phyloP scores from a whole-genome alignment of 23 red algal genomes.

The Cyanidiococcus yangmingshanensis region DNA sequence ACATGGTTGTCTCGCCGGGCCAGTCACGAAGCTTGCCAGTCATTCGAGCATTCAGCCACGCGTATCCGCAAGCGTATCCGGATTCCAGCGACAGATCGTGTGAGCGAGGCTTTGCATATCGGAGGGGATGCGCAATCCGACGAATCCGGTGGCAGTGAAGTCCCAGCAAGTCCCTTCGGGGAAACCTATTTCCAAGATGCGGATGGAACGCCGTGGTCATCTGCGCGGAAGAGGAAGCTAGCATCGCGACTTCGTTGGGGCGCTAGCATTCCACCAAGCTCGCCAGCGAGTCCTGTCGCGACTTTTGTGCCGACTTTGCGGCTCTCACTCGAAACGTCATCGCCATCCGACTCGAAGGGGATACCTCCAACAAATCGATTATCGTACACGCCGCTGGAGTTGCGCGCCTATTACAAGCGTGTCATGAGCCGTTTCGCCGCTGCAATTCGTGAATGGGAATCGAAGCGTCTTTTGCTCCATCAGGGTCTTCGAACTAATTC shows the following conservation, averaged over 20 bases:
- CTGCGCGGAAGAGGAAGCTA: background rate
- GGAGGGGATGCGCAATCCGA: no score
- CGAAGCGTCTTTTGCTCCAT: background rate
- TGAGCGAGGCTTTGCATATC: no score
- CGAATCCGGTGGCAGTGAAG: no score
- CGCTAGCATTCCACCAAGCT: background rate
- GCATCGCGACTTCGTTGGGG: background rate
- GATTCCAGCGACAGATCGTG: background rate
- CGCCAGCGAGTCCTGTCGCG: background rate
- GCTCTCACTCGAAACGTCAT: no score
- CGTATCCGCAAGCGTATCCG: background rate
- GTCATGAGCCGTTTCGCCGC: background rate
- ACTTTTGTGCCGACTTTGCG: no score
- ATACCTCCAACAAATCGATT: no score
- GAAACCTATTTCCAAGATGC: background rate
- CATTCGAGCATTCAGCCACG: background rate
- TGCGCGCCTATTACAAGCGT: background rate
- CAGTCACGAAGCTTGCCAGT: background rate
- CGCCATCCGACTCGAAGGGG: no score
- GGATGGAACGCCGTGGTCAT: background rate
- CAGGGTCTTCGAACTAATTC: background rate
- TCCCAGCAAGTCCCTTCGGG: no score
- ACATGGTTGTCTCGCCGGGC: background rate
- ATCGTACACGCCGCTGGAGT: background rate
- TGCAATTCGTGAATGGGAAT: background rate